phyloP scores from a whole-genome alignment of 805 yeast genomes.

The Debaryomyces castellii region DNA sequence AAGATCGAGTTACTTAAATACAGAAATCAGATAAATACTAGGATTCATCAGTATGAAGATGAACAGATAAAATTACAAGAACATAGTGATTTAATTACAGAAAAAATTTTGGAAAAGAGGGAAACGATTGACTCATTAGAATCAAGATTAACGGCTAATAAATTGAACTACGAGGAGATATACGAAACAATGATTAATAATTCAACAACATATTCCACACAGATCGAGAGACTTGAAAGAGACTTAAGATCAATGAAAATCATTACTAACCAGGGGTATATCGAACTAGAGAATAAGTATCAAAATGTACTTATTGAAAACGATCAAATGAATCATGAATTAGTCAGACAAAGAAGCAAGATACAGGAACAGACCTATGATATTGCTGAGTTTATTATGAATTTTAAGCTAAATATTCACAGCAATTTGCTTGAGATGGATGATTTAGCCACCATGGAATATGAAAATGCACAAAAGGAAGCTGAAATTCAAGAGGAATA shows the following conservation, averaged over 20 bases:
- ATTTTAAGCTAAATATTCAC: constrained; percentile 68
- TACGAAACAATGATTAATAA: constrained; percentile 56
- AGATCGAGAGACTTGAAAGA: constrained; percentile 62
- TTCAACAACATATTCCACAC: constrained; percentile 54
- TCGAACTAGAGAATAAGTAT: constrained; percentile 45
- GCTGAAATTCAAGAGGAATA: not conserved
- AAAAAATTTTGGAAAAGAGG: constrained; percentile 54
- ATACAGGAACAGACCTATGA: constrained; percentile 55
- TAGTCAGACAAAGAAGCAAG: constrained; percentile 45
- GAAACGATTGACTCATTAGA: constrained; percentile 59
- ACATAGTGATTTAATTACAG: constrained; percentile 53
- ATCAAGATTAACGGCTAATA: constrained; percentile 51
- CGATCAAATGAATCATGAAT: constrained; percentile 48
- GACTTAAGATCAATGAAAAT: constrained; percentile 52
- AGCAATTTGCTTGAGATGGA: constrained; percentile 61
- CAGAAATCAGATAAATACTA: constrained; percentile 36
- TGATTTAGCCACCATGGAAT: constrained; percentile 32
- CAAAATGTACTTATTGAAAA: constrained; percentile 53
- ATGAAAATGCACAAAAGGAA: constrained; percentile 14
- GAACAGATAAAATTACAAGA: constrained; percentile 59
- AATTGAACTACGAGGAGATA: constrained; percentile 54
- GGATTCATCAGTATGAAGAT: constrained; percentile 53
- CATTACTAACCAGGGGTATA: constrained; percentile 48
- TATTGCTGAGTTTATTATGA: constrained; percentile 58
- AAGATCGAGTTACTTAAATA: constrained; percentile 33